phyloP scores from a whole-genome alignment of 2,329 filamentous ascomycete species.

The Aspergillus pseudoglaucus region DNA sequence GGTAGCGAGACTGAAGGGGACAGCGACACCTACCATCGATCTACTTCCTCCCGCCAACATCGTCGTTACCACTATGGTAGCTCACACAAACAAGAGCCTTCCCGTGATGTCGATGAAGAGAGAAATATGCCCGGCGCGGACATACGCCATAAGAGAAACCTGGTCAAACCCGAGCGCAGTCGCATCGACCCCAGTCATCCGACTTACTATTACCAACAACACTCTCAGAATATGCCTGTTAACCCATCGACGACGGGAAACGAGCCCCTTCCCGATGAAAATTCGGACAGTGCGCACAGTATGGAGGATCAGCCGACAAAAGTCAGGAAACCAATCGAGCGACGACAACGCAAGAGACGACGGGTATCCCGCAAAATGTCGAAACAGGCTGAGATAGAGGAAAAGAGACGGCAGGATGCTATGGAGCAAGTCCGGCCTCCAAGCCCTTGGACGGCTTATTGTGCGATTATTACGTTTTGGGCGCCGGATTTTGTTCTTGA shows the following conservation, averaged over 20 bases:
- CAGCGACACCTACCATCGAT: slow-evolving; percentile 26
- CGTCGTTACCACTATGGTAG: slow-evolving; percentile 38
- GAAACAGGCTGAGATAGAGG: slow-evolving; percentile 53
- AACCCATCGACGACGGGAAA: slow-evolving; percentile 88
- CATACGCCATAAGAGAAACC: slow-evolving; percentile 69
- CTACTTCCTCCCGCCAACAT: slow-evolving; percentile 33
- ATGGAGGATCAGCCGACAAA: slow-evolving; percentile 39
- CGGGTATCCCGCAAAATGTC: slow-evolving; percentile 60
- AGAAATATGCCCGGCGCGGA: slow-evolving; percentile 47
- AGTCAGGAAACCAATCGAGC: slow-evolving; percentile 14
- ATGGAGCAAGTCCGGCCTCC: slow-evolving; percentile 65
- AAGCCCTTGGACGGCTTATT: slow-evolving; percentile 93
- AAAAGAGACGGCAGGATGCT: slow-evolving; percentile 53
- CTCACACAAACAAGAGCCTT: slow-evolving; percentile 33
- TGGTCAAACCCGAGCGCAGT: slow-evolving; percentile 82
- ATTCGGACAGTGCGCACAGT: slow-evolving; percentile 58
- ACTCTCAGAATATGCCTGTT: slow-evolving; percentile 87
- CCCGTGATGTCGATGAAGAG: slow-evolving; percentile 43
- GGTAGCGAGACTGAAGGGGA: slow-evolving; percentile 63
- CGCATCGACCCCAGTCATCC: slow-evolving; percentile 81
- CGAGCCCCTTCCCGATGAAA: slow-evolving; percentile 63
- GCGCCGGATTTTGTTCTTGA: slow-evolving; percentile 75
- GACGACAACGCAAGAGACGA: slow-evolving; percentile 41
- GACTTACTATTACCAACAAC: slow-evolving; percentile 92
- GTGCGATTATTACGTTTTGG: slow-evolving; percentile 91